Percentiles rank a stretch among this genome's conserved stretches.
These are phyloP conservation scores for Amanita rimosa DNA, from an alignment of 768 basidiomycete species.

Conservation along the genomic window DNA sequence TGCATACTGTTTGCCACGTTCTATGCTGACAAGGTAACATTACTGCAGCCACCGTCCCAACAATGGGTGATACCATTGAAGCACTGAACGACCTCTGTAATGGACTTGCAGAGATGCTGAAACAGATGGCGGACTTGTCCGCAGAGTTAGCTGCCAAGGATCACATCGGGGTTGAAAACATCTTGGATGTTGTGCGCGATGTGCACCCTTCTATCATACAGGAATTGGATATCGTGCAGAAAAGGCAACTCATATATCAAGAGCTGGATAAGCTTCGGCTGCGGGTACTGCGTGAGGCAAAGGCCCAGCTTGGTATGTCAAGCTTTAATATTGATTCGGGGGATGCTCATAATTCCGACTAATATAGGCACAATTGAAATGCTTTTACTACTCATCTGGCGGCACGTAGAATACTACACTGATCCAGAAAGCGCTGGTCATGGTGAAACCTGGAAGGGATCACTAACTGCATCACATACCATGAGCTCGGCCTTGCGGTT, in stretches of 20 bases:
- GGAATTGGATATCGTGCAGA: constrained; percentile 59
- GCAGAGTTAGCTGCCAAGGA: constrained; percentile 65
- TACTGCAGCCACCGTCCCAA: constrained; percentile 57
- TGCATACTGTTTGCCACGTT: constrained; percentile 19
- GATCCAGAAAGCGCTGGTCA: constrained; percentile 15
- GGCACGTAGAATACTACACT: constrained; percentile 63
- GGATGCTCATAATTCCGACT: not conserved
- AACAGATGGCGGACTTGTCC: constrained; percentile 55
- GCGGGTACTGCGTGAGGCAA: constrained; percentile 31
- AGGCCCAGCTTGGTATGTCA: constrained; percentile 44
- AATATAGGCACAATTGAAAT: constrained; percentile 62
- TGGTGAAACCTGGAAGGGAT: constrained; percentile 4
- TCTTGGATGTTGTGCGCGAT: constrained; percentile 50
- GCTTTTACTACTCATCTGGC: constrained; percentile 69
- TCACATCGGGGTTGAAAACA: constrained; percentile 58
- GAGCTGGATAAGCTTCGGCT: constrained; percentile 40
- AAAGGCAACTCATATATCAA: constrained; percentile 51
- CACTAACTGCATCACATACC: constrained; percentile 15
- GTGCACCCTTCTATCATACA: constrained; percentile 45
- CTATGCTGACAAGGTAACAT: not conserved
- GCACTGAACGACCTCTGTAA: constrained; percentile 50
- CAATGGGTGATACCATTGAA: constrained; percentile 62
- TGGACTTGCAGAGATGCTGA: constrained; percentile 49
- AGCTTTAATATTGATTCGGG: not conserved
- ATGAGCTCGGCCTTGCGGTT: constrained; percentile 42